Base-by-base conservation (phyloP, 2,329 filamentous ascomycete species). In the Alternaria gansuensis region DNA sequence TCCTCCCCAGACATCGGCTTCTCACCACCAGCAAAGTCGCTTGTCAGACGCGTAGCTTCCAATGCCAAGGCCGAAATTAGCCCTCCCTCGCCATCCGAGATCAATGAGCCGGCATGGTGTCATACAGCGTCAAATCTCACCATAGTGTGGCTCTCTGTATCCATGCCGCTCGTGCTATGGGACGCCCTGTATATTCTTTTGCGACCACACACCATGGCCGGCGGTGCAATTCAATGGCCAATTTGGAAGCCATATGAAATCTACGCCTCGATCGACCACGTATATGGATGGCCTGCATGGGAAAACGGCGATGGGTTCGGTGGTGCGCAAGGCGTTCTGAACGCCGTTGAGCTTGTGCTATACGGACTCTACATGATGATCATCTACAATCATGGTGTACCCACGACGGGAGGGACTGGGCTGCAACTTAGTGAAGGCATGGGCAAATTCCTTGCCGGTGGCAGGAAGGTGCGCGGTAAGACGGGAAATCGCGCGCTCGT, bases 181-280 rank as follows among this genome's bases (percentile, higher is more conserved):
- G 93, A 97, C 79, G 86, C 85, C 29, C 81, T 82, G 57, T 97
- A 96, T 80, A 87, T 96, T 37, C 82, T 96, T 45, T 81, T 91
- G 53, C 90, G 93, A 21, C 93, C 93, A 29, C 86, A 89, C 77
- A 90, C 88, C 57, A 95, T 97, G 90, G 87, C 88, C 0, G 91
- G 91, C 66, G 92, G 92, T 14, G 79, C 77, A 45, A 81, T 90
- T 51, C 91, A 96, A 80, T 83, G 80, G 67, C 90, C 90, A 1
- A 69, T 96, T 40, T 97, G 87, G 85, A 80, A 79, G 29, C 92
- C 91, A 0, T 97, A 97, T 79, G 86, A 85, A 71, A 85, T 96
- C 1, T 96, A 97, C 80, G 91, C 89, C 57, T 81, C 83, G 50
- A 82, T 96, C 65, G 93, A 97, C 78, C 83, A 93, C 76, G 83